phyloP scores from a whole-genome alignment of 2,329 filamentous ascomycete genomes.

The Raffaelea ambrosiae region DNA sequence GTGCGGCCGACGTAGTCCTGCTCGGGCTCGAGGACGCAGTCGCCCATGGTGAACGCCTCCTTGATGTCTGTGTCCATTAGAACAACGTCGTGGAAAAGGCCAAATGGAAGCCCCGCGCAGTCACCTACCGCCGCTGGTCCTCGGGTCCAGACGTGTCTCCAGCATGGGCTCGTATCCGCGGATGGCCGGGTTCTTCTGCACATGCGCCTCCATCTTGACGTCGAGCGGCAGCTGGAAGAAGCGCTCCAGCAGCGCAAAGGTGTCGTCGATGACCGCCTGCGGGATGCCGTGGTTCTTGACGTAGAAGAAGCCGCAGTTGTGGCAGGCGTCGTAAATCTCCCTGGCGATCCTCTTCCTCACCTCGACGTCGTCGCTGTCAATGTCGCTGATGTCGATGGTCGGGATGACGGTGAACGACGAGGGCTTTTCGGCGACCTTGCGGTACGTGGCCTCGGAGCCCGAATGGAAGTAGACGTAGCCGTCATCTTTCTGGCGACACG shows the following conservation, averaged over 20 bases:
- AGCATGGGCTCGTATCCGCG: conserved; percentile 25
- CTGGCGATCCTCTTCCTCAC: neutral
- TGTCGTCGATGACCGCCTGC: conserved; percentile 1
- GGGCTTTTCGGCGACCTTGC: conserved; percentile 18
- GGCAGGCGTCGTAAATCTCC: neutral
- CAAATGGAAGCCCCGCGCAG: neutral
- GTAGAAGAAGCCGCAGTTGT: neutral
- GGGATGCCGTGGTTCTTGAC: conserved; percentile 6
- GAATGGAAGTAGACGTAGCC: conserved; percentile 24
- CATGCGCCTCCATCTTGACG: conserved; percentile 20
- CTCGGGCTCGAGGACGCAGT: conserved; percentile 26
- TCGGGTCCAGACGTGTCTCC: conserved; percentile 22
- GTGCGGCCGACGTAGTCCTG: conserved; percentile 18
- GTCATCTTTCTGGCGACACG: conserved; percentile 6
- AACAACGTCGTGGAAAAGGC: neutral
- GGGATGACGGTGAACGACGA: conserved; percentile 15
- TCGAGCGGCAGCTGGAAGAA: conserved; percentile 11
- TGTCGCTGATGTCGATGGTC: neutral
- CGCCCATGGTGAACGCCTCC: conserved; percentile 23
- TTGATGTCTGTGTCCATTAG: conserved; percentile 6
- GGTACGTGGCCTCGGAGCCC: conserved; percentile 21
- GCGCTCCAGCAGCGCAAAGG: conserved; percentile 4
- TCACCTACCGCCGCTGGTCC: conserved; percentile 15
- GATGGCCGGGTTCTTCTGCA: conserved; percentile 25
- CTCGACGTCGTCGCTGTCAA: neutral